phyloP scores from a whole-genome alignment of 2,329 filamentous ascomycete genomes.

The Pestalotiopsis sp. region DNA sequence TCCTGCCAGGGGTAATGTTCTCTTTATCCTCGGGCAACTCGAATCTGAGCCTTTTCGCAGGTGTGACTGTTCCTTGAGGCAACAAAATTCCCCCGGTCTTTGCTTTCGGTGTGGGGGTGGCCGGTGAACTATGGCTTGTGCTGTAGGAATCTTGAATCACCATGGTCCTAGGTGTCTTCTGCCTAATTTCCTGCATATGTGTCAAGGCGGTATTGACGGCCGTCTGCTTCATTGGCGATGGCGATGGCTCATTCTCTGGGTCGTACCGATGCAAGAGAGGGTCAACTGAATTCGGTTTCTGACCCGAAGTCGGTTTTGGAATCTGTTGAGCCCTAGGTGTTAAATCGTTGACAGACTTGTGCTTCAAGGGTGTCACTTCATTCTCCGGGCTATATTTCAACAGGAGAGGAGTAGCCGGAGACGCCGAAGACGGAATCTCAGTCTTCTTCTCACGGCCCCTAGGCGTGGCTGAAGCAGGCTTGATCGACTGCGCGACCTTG shows the following conservation, averaged over 20 bases:
- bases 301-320: too few relatives aligned
- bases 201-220: constrained; percentile 25
- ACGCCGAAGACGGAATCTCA: constrained; percentile 32
- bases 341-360: constrained; percentile 25
- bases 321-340: too few relatives aligned
- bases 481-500: not conserved
- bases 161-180: constrained; percentile 24
- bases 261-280: constrained; percentile 16
- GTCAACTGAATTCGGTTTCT: not conserved
- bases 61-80: constrained; percentile 16
- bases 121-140: constrained; percentile 28
- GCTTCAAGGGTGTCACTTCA: constrained; percentile 26
- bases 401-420: constrained; percentile 29
- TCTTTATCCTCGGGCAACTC: constrained; percentile 34
- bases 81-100: constrained; percentile 21
- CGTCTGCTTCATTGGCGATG: constrained; percentile 28
- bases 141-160: constrained; percentile 33
- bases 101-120: constrained; percentile 22
- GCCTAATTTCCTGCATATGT: constrained; percentile 22
- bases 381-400: constrained; percentile 23
- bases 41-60: constrained; percentile 29
- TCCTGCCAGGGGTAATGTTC: constrained; percentile 34
- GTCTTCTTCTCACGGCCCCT: constrained; percentile 24
- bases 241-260: constrained; percentile 24
- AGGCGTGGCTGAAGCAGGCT: constrained; percentile 27